A percentile compares a stretch with the other conserved stretches of the same genome.
These are phyloP conservation scores for Apiosordaria backusii DNA, from an alignment of 495 filamentous ascomycete genomes.

Conservation along the genomic window DNA sequence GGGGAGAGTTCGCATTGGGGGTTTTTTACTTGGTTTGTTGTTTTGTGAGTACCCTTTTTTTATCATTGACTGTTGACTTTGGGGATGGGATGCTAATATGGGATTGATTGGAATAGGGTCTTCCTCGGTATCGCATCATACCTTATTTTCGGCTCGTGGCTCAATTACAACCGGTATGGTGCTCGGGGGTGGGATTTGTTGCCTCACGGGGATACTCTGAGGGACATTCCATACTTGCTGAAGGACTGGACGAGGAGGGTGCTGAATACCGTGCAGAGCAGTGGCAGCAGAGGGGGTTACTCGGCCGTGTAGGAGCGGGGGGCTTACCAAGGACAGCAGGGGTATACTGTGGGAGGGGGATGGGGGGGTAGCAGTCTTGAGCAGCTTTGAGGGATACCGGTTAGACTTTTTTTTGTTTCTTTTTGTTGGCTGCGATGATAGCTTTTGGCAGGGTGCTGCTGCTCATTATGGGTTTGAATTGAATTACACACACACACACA, in stretches of 20 bases:
- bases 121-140: constrained; percentile 87
- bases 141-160: constrained; percentile 96
- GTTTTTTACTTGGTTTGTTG: constrained; percentile 95
- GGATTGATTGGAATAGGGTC: constrained; percentile 46
- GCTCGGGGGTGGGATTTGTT: constrained; percentile 93
- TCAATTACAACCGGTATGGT: constrained; percentile 97
- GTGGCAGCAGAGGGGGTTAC: constrained; percentile 80
- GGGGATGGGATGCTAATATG: constrained; percentile 10
- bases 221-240: constrained; percentile 87
- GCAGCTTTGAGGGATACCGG: not conserved
- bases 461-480: not conserved
- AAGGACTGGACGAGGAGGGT: constrained; percentile 81
- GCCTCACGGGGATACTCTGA: constrained; percentile 86
- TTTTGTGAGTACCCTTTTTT: constrained; percentile 67
- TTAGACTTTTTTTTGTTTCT: not conserved
- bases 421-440: too few relatives aligned
- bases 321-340: not conserved
- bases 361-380: not conserved
- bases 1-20: constrained; percentile 62
- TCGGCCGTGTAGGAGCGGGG: constrained; percentile 68
- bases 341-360: not conserved
- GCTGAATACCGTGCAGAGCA: constrained; percentile 77
- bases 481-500: not conserved
- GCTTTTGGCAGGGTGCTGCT: too few relatives aligned
- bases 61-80: not conserved